Conservation (phyloP, 371 early-diverging fungal species). For the Dichotomocladium elegans region DNA sequence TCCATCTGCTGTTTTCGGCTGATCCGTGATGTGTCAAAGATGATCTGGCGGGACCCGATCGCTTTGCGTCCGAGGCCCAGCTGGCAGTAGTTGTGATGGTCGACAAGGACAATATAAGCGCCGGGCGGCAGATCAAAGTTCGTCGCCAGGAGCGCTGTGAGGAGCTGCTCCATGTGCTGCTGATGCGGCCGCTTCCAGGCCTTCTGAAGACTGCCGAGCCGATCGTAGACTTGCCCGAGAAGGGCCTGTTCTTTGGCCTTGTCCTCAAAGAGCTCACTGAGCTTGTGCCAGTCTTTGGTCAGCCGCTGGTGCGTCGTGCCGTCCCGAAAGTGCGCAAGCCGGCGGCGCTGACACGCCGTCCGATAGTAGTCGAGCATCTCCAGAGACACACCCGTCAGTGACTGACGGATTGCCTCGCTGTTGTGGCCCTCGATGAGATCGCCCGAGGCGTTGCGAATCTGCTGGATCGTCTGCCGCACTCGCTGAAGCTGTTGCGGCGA, state of each 20-base stretch:
- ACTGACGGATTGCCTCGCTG: conserved; percentile 11
- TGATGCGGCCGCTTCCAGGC: conserved; percentile 17
- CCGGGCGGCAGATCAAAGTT: conserved; percentile 9
- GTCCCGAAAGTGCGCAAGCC: conserved; percentile 6
- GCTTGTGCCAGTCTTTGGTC: conserved; percentile 23
- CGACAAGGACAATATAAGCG: conserved; percentile 20
- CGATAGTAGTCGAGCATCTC: conserved; percentile 19
- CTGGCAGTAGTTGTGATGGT: conserved; percentile 15
- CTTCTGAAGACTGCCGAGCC: conserved; percentile 7
- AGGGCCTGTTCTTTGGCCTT: conserved; percentile 23
- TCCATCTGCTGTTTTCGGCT: conserved; percentile 11
- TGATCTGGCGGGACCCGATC: conserved; percentile 11
- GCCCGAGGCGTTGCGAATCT: conserved; percentile 4
- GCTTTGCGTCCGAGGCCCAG: conserved; percentile 12
- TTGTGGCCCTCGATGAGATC: background rate
- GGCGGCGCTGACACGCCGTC: conserved; percentile 13
- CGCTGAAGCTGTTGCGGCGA: conserved; percentile 10
- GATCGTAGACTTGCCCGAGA: conserved; percentile 5
- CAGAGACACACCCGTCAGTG: conserved; percentile 7
- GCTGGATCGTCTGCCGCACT: conserved; percentile 11
- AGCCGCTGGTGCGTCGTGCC: conserved; percentile 10
- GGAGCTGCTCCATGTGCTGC: conserved; percentile 11
- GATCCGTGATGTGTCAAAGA: conserved; percentile 9
- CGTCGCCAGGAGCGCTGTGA: conserved; percentile 17
- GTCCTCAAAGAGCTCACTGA: conserved; percentile 23